These are phyloP conservation scores for Wickerhamomyces sp. DNA, from an alignment of 1,139 yeast species.

Conservation along the genomic window DNA sequence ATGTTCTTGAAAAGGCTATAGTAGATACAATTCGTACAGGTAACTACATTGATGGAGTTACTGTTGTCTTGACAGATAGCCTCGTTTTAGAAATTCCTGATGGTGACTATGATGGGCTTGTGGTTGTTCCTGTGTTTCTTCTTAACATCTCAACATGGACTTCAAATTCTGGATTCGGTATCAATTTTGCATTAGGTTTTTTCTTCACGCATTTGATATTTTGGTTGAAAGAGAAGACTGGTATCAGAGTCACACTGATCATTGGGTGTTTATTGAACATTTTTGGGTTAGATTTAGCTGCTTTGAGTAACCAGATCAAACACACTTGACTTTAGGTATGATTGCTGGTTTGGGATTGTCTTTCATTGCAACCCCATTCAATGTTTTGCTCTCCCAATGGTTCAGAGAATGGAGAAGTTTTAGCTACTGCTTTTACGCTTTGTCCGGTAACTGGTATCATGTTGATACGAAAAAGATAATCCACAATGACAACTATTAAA, in stretches of 20 bases:
- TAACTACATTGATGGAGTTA: too few species aligned
- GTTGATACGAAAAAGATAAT: constrained; percentile 34
- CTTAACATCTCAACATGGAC: constrained; percentile 64
- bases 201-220: constrained; percentile 31
- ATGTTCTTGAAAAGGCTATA: too few species aligned
- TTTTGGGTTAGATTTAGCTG: constrained; percentile 52
- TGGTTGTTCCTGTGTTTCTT: constrained; percentile 46
- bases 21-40: too few species aligned
- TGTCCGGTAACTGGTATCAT: constrained; percentile 31
- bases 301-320: constrained; percentile 55
- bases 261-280: constrained; percentile 18
- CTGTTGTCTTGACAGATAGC: too few species aligned
- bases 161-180: constrained; percentile 47
- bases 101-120: constrained; percentile 50
- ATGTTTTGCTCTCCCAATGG: constrained; percentile 50
- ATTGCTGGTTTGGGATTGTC: constrained; percentile 55
- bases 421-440: constrained; percentile 38
- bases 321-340: constrained; percentile 60
- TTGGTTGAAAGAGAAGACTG: constrained; percentile 9
- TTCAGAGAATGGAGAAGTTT: constrained; percentile 45
- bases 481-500: constrained; percentile 13
- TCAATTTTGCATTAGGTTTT: constrained; percentile 54
- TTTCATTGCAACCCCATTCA: constrained; percentile 48
- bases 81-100: constrained; percentile 23
- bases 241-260: constrained; percentile 11